Conservation (phyloP, 1,284 basidiomycete genomes). For the Kwoniella shivajii region DNA sequence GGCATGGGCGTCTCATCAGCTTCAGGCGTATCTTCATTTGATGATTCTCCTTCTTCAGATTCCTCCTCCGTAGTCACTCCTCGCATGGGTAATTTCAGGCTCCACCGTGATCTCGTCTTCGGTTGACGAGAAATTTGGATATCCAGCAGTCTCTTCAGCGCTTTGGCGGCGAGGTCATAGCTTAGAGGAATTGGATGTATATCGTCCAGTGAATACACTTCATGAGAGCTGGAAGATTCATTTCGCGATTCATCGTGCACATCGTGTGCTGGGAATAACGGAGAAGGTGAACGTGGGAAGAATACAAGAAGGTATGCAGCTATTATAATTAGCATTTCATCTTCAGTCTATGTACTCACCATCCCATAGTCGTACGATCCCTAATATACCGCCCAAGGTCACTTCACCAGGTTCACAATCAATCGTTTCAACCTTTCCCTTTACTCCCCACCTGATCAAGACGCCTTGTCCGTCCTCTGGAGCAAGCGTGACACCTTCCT, state of each 20-base stretch:
- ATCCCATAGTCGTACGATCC: constrained; percentile 52
- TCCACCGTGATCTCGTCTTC: constrained; percentile 22
- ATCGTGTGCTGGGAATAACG: constrained; percentile 34
- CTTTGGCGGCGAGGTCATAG: constrained; percentile 26
- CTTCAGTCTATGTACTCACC: constrained; percentile 26
- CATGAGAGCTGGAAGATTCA: constrained; percentile 27
- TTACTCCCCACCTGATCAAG: constrained; percentile 45
- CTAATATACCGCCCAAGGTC: constrained; percentile 49
- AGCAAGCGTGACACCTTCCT: constrained; percentile 39
- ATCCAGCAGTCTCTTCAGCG: constrained; percentile 23
- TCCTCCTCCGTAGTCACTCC: constrained; percentile 5
- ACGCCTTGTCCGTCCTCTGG: constrained; percentile 28
- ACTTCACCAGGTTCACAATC: constrained; percentile 27
- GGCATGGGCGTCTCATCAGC: constrained; percentile 38
- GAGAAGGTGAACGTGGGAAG: constrained; percentile 30
- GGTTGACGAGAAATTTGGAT: constrained; percentile 28
- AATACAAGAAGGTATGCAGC: constrained; percentile 53
- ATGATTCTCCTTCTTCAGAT: constrained; percentile 1
- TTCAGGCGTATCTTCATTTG: constrained; percentile 26
- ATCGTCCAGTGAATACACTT: constrained; percentile 37
- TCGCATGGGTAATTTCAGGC: constrained; percentile 12
- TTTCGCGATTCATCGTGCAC: background rate
- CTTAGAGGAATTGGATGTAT: constrained; percentile 46
- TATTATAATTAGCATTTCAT: constrained; percentile 11
- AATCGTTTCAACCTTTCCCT: constrained; percentile 37